These are phyloP conservation scores for Auxenochlorella pyrenoidosa DNA, from an alignment of 139 green algal species.

Conservation along the genomic window DNA sequence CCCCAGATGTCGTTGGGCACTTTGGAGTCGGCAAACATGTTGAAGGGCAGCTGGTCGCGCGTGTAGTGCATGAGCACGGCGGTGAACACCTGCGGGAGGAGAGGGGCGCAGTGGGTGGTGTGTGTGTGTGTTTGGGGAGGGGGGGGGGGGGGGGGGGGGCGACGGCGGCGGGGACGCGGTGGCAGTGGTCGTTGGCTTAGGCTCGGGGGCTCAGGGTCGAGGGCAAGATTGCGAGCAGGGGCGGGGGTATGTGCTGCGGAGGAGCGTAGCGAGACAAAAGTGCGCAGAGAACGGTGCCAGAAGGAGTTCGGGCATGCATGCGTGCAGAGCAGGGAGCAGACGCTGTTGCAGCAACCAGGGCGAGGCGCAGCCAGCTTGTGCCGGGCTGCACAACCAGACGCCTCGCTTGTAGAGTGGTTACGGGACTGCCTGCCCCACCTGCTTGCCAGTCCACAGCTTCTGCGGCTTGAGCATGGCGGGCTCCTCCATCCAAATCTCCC, in stretches of 20 bases:
- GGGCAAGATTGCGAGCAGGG: too few species aligned
- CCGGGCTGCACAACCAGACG: too few species aligned
- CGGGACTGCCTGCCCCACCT: conserved; percentile 71
- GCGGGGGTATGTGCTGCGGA: not conserved
- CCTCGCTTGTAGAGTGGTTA: too few species aligned
- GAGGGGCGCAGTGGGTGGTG: not conserved
- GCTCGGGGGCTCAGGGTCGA: too few species aligned
- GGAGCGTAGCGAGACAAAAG: not conserved
- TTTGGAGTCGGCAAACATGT: conserved; percentile 75
- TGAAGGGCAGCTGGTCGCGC: conserved; percentile 80
- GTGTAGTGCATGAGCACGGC: conserved; percentile 82
- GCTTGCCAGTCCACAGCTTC: conserved; percentile 94
- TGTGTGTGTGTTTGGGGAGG: not conserved
- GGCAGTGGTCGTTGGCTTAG: too few species aligned
- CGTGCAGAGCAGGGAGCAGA: not conserved
- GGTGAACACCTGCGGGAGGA: conserved; percentile 71
- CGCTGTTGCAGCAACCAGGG: not conserved
- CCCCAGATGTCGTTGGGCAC: conserved; percentile 88
- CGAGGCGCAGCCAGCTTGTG: too few species aligned
- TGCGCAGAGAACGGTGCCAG: not conserved
- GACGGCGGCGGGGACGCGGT: not conserved
- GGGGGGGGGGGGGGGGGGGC: too few species aligned
- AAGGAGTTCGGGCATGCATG: not conserved
- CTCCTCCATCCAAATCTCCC: conserved; percentile 67
- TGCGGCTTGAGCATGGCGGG: conserved; percentile 87